Evolutionary conservation across 345 rosid species (phyloP).

Genomic region (Adansonia digitata): DNA sequence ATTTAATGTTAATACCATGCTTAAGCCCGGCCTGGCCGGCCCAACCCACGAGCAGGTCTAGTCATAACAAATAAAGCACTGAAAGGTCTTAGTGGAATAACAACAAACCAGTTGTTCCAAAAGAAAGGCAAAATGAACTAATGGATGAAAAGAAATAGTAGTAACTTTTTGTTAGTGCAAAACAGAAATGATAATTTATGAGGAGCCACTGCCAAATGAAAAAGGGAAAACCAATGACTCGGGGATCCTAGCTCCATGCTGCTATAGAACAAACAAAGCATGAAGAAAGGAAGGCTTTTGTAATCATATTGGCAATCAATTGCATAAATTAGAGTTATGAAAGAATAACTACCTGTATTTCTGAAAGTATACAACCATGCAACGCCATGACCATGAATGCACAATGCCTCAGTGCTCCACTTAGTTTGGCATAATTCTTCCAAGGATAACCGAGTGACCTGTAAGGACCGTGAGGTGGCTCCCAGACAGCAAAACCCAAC

Average conservation of each 20-base stretch:
- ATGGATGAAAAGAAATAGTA: not conserved
- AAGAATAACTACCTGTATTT: slow-evolving; percentile 65
- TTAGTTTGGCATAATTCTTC: slow-evolving; percentile 80
- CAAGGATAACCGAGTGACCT: slow-evolving; percentile 73
- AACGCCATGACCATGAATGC: slow-evolving; percentile 93
- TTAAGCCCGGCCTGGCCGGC: no score
- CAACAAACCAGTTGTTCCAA: not conserved
- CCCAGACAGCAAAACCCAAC: slow-evolving; percentile 94
- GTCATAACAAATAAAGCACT: not conserved
- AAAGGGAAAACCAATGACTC: not conserved
- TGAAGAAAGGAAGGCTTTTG: not conserved
- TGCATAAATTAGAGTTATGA: not conserved
- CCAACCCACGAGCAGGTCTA: no score
- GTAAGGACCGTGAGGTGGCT: slow-evolving; percentile 97
- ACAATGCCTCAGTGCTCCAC: slow-evolving; percentile 92
- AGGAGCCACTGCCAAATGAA: not conserved
- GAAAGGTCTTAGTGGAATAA: not conserved
- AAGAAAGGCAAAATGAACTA: not conserved
- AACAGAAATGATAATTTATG: not conserved
- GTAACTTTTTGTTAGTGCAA: not conserved
- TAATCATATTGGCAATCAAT: not conserved
- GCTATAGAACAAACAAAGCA: not conserved
- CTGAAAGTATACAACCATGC: slow-evolving; percentile 93
- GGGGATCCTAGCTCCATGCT: not conserved
- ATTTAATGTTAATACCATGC: no score